Evolutionary conservation across 108 stramenopile genomes (phyloP).

Genomic region (Cylindrotheca fusiformis): DNA sequence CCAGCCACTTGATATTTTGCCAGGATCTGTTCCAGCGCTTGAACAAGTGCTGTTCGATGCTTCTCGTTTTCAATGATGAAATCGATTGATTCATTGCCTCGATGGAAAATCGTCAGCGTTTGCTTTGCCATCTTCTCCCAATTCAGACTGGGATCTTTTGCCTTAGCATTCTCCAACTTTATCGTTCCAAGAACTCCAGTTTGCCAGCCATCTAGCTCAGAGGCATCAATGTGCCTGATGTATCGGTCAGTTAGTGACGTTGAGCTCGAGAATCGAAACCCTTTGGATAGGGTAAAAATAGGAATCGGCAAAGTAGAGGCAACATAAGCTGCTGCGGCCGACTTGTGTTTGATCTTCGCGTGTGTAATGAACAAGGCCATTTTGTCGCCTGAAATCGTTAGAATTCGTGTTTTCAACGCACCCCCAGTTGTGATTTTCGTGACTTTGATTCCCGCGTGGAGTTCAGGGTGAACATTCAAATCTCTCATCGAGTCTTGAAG

Average conservation of each 20-base stretch:
- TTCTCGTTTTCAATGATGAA: constrained; percentile 38
- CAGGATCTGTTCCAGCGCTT: constrained; percentile 35
- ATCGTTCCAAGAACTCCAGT: constrained; percentile 55
- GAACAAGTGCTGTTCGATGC: constrained; percentile 38
- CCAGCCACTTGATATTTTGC: constrained; percentile 38
- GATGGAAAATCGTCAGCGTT: constrained; percentile 62
- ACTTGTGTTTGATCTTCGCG: constrained; percentile 13
- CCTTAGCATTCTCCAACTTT: constrained; percentile 48
- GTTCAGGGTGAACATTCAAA: not conserved
- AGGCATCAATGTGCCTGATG: constrained; percentile 63
- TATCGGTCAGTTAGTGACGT: constrained; percentile 17
- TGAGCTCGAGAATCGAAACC: constrained; percentile 13
- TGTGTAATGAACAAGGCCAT: constrained; percentile 69
- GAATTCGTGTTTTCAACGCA: constrained; percentile 29
- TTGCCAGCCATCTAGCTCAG: constrained; percentile 56
- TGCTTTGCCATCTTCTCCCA: constrained; percentile 12
- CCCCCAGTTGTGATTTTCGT: constrained; percentile 12
- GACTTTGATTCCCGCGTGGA: constrained; percentile 23
- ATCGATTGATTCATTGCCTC: constrained; percentile 35
- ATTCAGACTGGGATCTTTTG: constrained; percentile 1
- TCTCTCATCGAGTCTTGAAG: constrained; percentile 8
- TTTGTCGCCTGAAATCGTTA: constrained; percentile 59
- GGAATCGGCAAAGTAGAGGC: constrained; percentile 16
- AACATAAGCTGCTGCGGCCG: constrained; percentile 2
- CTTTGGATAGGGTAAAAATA: constrained; percentile 14